Evolutionary conservation across 2,329 filamentous ascomycete species (phyloP).

Genomic region (Fusarium liriodendri): DNA sequence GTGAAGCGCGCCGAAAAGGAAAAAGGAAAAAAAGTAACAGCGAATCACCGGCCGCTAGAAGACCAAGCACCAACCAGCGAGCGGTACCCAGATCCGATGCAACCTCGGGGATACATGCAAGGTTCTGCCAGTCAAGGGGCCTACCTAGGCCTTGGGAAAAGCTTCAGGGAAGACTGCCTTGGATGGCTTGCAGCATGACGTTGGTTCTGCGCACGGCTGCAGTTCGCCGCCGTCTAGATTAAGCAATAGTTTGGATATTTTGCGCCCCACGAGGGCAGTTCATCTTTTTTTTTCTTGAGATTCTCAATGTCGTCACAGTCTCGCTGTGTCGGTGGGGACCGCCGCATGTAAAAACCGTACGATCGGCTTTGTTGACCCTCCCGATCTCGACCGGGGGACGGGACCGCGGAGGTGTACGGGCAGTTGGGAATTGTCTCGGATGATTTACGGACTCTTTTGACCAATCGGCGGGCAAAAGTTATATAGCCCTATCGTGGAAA

Average conservation of each 20-base stretch:
- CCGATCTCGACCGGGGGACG: conserved; percentile 9
- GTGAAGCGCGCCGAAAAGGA: neutral
- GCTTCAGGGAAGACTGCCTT: conserved; percentile 5
- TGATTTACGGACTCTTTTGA: conserved; percentile 6
- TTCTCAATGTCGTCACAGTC: conserved; percentile 22
- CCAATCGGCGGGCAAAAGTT: neutral
- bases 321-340: conserved; percentile 22
- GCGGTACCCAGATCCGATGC: conserved; percentile 26
- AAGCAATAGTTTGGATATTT: conserved; percentile 12
- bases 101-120: conserved; percentile 15
- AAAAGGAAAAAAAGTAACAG: conserved; percentile 3
- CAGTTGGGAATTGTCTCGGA: conserved; percentile 8
- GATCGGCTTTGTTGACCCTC: conserved; percentile 26
- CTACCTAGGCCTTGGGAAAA: conserved; percentile 10
- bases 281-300: neutral
- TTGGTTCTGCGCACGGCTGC: conserved; percentile 26
- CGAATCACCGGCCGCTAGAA: conserved; percentile 25
- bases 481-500: neutral
- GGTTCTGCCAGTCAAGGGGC: conserved; percentile 9
- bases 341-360: conserved; percentile 14
- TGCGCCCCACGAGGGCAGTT: neutral
- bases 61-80: conserved; percentile 7
- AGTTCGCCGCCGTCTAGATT: conserved; percentile 14
- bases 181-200: conserved; percentile 29
- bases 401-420: conserved; percentile 2